These are phyloP conservation scores for Venturia aucupariae DNA, from an alignment of 2,329 filamentous ascomycete genomes.

Conservation along the genomic window DNA sequence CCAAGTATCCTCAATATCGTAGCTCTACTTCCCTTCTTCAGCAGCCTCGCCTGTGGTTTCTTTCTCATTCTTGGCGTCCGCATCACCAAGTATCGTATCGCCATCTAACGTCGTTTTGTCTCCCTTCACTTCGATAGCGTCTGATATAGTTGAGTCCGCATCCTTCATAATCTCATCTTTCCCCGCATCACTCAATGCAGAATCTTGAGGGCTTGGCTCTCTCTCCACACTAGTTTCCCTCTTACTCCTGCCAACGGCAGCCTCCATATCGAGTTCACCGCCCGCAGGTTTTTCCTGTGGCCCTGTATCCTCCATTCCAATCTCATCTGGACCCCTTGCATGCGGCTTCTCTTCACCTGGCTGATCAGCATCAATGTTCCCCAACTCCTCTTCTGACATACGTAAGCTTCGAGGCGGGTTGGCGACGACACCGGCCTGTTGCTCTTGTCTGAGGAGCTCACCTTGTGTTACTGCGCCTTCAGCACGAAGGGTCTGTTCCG, in stretches of 20 bases:
- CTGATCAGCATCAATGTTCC: conserved; percentile 4
- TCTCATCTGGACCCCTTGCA: conserved; percentile 72
- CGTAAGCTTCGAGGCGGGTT: conserved; percentile 26
- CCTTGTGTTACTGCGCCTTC: conserved; percentile 64
- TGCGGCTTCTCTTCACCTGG: conserved; percentile 52
- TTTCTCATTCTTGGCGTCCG: not conserved
- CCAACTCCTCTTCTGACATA: conserved; percentile 13
- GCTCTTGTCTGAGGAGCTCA: conserved; percentile 77
- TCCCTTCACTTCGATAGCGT: not conserved
- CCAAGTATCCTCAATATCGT: not conserved
- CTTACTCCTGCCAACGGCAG: conserved; percentile 28
- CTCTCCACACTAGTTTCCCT: conserved; percentile 11
- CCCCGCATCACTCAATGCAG: conserved; percentile 6
- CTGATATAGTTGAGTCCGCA: not conserved
- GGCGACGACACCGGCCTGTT: conserved; percentile 70
- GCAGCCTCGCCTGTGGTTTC: not conserved
- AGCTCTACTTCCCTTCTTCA: not conserved
- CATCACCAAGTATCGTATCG: not conserved
- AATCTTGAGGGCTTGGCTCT: not conserved
- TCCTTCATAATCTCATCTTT: conserved; percentile 12
- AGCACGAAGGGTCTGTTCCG: conserved; percentile 27
- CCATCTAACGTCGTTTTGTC: not conserved
- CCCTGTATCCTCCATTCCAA: conserved; percentile 81
- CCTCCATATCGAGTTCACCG: conserved; percentile 30
- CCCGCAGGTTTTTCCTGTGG: conserved; percentile 42